Percentiles rank a stretch among this genome's conserved stretches.
Evolutionary conservation across 768 basidiomycete genomes (phyloP).

Genomic region (Agaricus bisporus): DNA sequence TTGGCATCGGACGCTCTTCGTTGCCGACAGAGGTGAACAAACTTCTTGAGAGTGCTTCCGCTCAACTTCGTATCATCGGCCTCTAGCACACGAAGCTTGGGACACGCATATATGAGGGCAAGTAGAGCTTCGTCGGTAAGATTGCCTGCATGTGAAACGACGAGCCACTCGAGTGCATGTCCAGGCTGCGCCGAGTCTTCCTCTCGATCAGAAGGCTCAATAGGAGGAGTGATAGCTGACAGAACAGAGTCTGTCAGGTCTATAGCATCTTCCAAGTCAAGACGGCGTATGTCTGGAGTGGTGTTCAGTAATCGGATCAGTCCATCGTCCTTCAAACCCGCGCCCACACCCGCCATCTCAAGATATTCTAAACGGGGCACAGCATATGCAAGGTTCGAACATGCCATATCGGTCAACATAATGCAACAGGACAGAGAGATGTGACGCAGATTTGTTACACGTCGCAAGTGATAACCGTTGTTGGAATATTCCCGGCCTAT

Average conservation of each 20-base stretch:
- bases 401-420: conserved; percentile 68
- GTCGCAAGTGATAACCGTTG: conserved; percentile 44
- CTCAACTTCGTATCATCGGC: conserved; percentile 77
- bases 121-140: conserved; percentile 61
- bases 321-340: conserved; percentile 66
- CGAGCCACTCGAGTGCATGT: conserved; percentile 64
- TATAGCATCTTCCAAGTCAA: conserved; percentile 84
- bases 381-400: conserved; percentile 63
- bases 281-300: conserved; percentile 60
- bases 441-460: conserved; percentile 67
- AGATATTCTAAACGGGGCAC: conserved; percentile 71
- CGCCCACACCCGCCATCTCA: conserved; percentile 73
- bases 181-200: conserved; percentile 40
- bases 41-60: conserved; percentile 54
- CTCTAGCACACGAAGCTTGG: conserved; percentile 60
- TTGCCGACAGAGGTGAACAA: conserved; percentile 49
- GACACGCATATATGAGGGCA: conserved; percentile 57
- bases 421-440: conserved; percentile 66
- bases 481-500: conserved; percentile 51
- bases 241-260: conserved; percentile 73
- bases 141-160: conserved; percentile 59
- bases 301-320: conserved; percentile 63
- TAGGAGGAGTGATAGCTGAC: conserved; percentile 49
- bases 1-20: conserved; percentile 45
- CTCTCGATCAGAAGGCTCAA: conserved; percentile 4